Evolutionary conservation across 352 stramenopile species (phyloP).

Genomic region (Phytophthora agathidicida): DNA sequence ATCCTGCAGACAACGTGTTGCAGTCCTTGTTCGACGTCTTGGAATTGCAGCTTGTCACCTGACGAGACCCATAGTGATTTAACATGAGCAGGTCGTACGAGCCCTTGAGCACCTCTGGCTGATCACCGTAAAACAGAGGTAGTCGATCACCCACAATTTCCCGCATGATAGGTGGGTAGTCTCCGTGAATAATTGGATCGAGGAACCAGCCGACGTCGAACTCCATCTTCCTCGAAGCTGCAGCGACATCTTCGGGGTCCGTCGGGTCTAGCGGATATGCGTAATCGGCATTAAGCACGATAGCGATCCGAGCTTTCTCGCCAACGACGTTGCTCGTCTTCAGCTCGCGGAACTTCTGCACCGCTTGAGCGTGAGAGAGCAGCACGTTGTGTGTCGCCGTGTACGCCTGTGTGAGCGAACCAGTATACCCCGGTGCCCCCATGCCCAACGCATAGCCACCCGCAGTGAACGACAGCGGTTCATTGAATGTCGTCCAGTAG

Average conservation of each 20-base stretch:
- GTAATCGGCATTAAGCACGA: slow-evolving; percentile 82
- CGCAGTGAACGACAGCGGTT: slow-evolving; percentile 80
- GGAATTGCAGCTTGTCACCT: slow-evolving; percentile 48
- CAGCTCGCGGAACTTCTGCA: slow-evolving; percentile 70
- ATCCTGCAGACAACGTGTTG: slow-evolving; percentile 35
- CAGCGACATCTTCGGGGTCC: slow-evolving; percentile 36
- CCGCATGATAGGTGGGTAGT: slow-evolving; percentile 94
- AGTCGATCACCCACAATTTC: slow-evolving; percentile 74
- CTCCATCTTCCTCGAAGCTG: slow-evolving; percentile 70
- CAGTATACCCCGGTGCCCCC: slow-evolving; percentile 35
- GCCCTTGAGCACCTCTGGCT: slow-evolving; percentile 73
- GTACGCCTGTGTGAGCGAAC: slow-evolving; percentile 39
- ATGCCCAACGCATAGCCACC: slow-evolving; percentile 80
- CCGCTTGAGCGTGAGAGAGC: slow-evolving; percentile 83
- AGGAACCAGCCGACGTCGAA: slow-evolving; percentile 89
- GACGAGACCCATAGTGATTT: slow-evolving; percentile 89
- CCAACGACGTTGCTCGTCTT: slow-evolving; percentile 16
- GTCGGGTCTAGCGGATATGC: slow-evolving; percentile 66
- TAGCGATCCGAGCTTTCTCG: slow-evolving; percentile 78
- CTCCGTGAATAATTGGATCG: slow-evolving; percentile 83
- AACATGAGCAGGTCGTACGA: slow-evolving; percentile 93
- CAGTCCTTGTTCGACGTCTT: slow-evolving; percentile 37
- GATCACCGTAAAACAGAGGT: slow-evolving; percentile 82
- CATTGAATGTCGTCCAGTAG: slow-evolving; percentile 94
- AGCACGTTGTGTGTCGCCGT: slow-evolving; percentile 81